Percentiles rank a stretch among this genome's conserved stretches.
Conservation (phyloP, 495 filamentous ascomycete species). For the Podospora australis region DNA sequence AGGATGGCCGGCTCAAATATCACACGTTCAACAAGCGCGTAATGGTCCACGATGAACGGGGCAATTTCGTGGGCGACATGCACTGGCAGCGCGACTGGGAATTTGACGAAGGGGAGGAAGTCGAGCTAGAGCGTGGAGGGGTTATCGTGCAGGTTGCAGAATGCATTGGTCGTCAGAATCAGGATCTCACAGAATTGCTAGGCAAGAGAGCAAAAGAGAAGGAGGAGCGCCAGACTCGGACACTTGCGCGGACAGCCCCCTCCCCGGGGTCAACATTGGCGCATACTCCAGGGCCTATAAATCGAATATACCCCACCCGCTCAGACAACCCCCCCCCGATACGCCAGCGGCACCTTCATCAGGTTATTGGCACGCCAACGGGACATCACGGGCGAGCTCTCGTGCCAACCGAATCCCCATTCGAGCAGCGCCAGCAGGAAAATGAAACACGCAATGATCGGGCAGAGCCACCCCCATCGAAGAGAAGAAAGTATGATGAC, state of each 20-base stretch:
- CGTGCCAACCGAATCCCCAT: slow-evolving; percentile 42
- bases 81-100: slow-evolving; percentile 66
- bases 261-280: slow-evolving; percentile 4
- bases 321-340: slow-evolving; percentile 28
- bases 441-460: slow-evolving; percentile 8
- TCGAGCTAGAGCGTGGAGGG: slow-evolving; percentile 67
- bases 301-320: background rate
- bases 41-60: slow-evolving; percentile 80
- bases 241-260: slow-evolving; percentile 23
- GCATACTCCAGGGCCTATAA: slow-evolving; percentile 4
- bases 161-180: slow-evolving; percentile 59
- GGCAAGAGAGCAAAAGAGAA: slow-evolving; percentile 55
- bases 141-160: slow-evolving; percentile 76
- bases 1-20: slow-evolving; percentile 80
- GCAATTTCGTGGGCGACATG: slow-evolving; percentile 77
- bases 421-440: slow-evolving; percentile 39
- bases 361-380: slow-evolving; percentile 40
- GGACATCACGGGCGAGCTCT: slow-evolving; percentile 46
- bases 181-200: slow-evolving; percentile 67
- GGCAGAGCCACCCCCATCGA: slow-evolving; percentile 21
- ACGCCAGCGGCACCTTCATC: slow-evolving; percentile 39
- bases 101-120: slow-evolving; percentile 70
- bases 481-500: slow-evolving; percentile 31
- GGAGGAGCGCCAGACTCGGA: slow-evolving; percentile 35
- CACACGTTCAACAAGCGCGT: slow-evolving; percentile 88